phyloP scores from a whole-genome alignment of 2,329 filamentous ascomycete species.

The Curvularia hawaiiensis region DNA sequence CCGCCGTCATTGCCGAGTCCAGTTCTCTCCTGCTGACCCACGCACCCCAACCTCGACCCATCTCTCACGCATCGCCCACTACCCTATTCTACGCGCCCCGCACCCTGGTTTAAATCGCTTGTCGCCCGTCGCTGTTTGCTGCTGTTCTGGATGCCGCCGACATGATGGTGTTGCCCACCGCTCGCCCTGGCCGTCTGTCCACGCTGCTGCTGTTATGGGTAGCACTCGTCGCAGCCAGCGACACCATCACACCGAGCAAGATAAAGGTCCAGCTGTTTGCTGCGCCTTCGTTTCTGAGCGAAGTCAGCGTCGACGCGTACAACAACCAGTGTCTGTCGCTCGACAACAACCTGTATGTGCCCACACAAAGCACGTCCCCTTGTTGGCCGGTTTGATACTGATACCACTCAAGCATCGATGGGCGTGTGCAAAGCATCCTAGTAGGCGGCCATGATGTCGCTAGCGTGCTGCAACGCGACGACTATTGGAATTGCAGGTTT shows the following conservation, averaged over 20 bases:
- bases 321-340: conserved; percentile 38
- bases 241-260: conserved; percentile 27
- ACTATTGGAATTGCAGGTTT: conserved; percentile 44
- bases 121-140: neutral
- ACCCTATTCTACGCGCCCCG: neutral
- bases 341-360: conserved; percentile 40
- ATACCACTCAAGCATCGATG: conserved; percentile 37
- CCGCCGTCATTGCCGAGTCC: conserved; percentile 2
- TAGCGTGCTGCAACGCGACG: conserved; percentile 30
- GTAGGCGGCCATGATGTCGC: conserved; percentile 39
- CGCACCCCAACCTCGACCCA: neutral
- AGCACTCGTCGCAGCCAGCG: conserved; percentile 16
- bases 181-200: conserved; percentile 7
- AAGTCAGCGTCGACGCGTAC: conserved; percentile 40
- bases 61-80: neutral
- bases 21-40: conserved; percentile 10
- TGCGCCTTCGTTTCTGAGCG: conserved; percentile 37
- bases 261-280: conserved; percentile 46
- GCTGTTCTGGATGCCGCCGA: conserved; percentile 11
- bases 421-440: conserved; percentile 38
- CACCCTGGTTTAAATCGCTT: neutral
- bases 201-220: conserved; percentile 12
- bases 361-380: neutral
- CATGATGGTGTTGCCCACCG: conserved; percentile 14
- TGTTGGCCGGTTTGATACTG: neutral